A percentile compares a stretch with the other conserved stretches of the same genome.
These are phyloP conservation scores for Toxoplasma gondii DNA, from an alignment of 169 alveolate genomes.

Conservation along the genomic window DNA sequence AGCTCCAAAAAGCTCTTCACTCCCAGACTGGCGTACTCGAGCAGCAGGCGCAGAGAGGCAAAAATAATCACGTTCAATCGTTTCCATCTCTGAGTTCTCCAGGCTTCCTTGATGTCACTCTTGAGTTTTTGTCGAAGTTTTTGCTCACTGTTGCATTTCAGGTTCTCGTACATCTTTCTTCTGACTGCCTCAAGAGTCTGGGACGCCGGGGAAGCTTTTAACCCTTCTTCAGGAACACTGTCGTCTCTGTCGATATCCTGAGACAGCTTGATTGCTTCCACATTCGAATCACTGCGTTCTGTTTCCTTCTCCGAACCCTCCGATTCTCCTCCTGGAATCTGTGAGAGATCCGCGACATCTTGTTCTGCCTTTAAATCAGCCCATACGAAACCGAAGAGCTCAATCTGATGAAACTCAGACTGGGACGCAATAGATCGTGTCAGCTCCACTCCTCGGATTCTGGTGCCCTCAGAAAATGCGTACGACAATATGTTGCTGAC, in stretches of 20 bases:
- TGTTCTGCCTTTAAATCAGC: constrained; percentile 19
- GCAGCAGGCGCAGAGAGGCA: constrained; percentile 9
- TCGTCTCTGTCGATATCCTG: neutral
- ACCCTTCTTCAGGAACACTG: neutral
- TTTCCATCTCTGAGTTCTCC: neutral
- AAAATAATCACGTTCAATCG: neutral
- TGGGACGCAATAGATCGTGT: neutral
- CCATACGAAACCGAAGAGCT: constrained; percentile 5
- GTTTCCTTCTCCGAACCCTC: neutral
- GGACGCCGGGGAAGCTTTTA: neutral
- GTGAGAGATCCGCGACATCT: neutral
- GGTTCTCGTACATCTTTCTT: neutral
- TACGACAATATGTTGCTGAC: neutral
- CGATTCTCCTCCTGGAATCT: constrained; percentile 11
- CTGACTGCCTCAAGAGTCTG: neutral
- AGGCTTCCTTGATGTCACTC: neutral
- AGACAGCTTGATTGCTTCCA: constrained; percentile 5
- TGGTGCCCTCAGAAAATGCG: neutral
- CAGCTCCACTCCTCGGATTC: neutral
- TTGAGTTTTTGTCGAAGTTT: neutral
- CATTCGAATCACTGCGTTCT: neutral
- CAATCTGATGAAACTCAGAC: constrained; percentile 10
- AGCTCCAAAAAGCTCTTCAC: neutral
- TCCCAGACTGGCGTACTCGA: neutral
- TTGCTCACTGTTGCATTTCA: neutral